phyloP scores from a whole-genome alignment of 1,284 basidiomycete genomes.

The Tylopilus sp. region DNA sequence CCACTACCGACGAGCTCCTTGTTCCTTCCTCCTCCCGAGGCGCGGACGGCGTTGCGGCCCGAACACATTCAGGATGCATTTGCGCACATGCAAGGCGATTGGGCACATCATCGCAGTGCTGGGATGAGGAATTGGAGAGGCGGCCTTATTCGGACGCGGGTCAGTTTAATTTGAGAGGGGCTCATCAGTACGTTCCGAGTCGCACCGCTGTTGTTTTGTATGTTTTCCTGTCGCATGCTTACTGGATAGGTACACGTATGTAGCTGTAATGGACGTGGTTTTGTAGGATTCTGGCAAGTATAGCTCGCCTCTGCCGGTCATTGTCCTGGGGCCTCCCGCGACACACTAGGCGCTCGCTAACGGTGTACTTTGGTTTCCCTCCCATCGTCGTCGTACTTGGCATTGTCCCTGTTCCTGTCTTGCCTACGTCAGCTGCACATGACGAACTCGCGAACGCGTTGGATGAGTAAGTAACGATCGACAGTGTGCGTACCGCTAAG shows the following conservation, averaged over 20 bases:
- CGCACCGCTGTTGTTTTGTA: too few relatives aligned
- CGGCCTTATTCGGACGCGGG: constrained; percentile 81
- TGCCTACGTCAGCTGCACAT: too few relatives aligned
- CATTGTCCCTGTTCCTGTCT: too few relatives aligned
- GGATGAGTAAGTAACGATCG: too few relatives aligned
- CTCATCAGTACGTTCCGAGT: background rate
- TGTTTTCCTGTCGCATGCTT: background rate
- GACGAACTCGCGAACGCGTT: too few relatives aligned
- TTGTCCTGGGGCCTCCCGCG: constrained; percentile 14
- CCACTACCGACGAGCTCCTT: constrained; percentile 75
- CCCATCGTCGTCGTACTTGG: too few relatives aligned
- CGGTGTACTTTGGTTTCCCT: too few relatives aligned
- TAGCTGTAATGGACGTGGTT: constrained; percentile 6
- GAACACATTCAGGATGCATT: constrained; percentile 93
- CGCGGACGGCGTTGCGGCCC: constrained; percentile 79
- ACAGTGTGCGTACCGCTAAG: too few relatives aligned
- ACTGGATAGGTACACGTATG: constrained; percentile 11
- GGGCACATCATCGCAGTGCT: constrained; percentile 80
- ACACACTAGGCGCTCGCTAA: constrained; percentile 8
- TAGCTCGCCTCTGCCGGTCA: background rate
- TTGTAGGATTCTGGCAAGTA: background rate
- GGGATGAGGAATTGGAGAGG: constrained; percentile 92
- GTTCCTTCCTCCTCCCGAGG: constrained; percentile 85
- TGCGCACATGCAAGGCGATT: constrained; percentile 87
- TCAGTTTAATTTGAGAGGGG: constrained; percentile 75